These are phyloP conservation scores for Orychophragmus violaceus DNA, from an alignment of 345 rosid genomes.

Conservation along the genomic window DNA sequence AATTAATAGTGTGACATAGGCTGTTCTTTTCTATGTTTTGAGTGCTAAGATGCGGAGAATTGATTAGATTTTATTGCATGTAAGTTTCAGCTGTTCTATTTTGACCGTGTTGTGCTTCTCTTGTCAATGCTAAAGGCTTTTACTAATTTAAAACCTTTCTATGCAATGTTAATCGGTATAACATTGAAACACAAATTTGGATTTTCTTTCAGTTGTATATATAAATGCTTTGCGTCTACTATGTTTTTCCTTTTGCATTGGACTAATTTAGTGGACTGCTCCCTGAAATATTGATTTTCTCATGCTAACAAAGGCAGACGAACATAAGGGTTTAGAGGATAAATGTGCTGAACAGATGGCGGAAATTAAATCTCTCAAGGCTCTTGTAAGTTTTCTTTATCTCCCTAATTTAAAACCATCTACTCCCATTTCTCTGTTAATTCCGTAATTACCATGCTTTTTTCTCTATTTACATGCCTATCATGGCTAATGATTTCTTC, in stretches of 20 bases:
- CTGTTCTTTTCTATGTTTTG: background rate
- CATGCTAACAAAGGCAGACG: slow-evolving; percentile 52
- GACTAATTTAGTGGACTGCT: background rate
- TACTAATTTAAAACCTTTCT: background rate
- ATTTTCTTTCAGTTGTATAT: background rate
- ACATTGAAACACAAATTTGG: background rate
- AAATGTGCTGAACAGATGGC: slow-evolving; percentile 60
- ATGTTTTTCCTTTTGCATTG: background rate
- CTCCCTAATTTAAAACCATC: background rate
- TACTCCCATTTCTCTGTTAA: background rate
- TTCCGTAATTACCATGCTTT: background rate
- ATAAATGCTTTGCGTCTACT: background rate
- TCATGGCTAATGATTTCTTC: background rate
- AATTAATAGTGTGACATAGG: background rate
- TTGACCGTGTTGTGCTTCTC: background rate
- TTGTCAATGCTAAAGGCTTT: background rate
- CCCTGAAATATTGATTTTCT: slow-evolving; percentile 22
- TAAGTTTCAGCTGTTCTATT: background rate
- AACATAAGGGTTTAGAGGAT: slow-evolving; percentile 50
- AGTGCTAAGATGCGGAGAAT: slow-evolving; percentile 9
- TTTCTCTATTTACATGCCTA: background rate
- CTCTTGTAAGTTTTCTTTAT: slow-evolving; percentile 42
- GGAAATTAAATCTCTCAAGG: slow-evolving; percentile 61
- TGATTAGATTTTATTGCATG: background rate
- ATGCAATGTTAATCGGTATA: background rate